These are phyloP conservation scores for Setaria italica DNA, from an alignment of 202 grass and related monocot genomes.

Conservation along the genomic window DNA sequence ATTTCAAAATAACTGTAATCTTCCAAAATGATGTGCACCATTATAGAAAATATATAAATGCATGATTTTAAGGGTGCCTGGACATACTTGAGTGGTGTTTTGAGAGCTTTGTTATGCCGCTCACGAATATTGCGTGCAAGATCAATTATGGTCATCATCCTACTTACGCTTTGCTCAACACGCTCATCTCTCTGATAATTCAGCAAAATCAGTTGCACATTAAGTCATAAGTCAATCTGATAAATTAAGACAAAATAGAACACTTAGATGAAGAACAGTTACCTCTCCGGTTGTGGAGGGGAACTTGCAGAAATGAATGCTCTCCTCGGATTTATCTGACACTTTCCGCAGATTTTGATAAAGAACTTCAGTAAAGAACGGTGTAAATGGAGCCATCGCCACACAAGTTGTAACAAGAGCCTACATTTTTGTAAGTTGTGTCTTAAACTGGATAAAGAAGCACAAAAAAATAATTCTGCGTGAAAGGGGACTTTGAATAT, in stretches of 20 bases:
- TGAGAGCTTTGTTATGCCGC: slow-evolving; percentile 92
- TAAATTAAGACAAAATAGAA: slow-evolving; percentile 31
- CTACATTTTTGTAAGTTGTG: slow-evolving; percentile 54
- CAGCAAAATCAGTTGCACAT: slow-evolving; percentile 33
- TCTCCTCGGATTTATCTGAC: slow-evolving; percentile 75
- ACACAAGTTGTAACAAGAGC: slow-evolving; percentile 91
- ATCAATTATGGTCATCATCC: slow-evolving; percentile 99
- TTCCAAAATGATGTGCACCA: neutral
- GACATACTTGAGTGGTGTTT: slow-evolving; percentile 95
- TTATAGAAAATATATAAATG: slow-evolving; percentile 14
- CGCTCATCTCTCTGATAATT: slow-evolving; percentile 92
- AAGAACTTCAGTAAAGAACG: slow-evolving; percentile 97
- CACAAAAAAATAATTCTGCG: slow-evolving; percentile 1
- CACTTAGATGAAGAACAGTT: slow-evolving; percentile 34
- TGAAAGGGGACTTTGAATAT: no score
- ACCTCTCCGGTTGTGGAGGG: slow-evolving; percentile 90
- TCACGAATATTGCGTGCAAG: slow-evolving; percentile 94
- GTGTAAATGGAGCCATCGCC: slow-evolving; percentile 97
- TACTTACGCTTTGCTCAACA: slow-evolving; percentile 93
- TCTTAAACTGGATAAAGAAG: slow-evolving; percentile 16
- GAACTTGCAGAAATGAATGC: slow-evolving; percentile 94
- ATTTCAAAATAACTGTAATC: slow-evolving; percentile 3
- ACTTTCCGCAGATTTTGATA: slow-evolving; percentile 96
- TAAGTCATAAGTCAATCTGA: slow-evolving; percentile 35
- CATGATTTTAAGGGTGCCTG: neutral